Evolutionary conservation across 768 basidiomycete genomes (phyloP), one percentile per base, ranked within the genome.

Genomic region (Hypholoma fasciculare): DNA sequence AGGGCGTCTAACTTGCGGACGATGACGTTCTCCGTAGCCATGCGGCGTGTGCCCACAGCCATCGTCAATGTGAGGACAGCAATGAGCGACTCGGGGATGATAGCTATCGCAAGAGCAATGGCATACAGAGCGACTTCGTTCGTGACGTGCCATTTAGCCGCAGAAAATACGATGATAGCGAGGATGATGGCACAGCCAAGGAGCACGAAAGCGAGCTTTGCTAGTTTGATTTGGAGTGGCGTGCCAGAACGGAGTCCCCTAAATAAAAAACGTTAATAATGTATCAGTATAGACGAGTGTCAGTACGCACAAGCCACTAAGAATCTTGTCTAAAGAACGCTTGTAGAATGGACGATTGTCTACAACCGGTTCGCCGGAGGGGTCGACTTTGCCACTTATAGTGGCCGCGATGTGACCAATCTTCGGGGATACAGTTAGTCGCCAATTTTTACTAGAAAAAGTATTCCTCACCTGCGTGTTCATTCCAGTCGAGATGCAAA

Each of bases 1-100:
- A 88, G 75, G 13, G 86, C 84, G 61, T 87, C 85, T 60, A 88
- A 78, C 53, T 83, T 79, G 36, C 85, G 77, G 14, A 87, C 84
- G 56, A 88, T 80, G 36, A 86, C 86, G 60, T 86, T 78, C 64
- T 84, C 74, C 44, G 70, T 75, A 2, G 83, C 83, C 67, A 87
- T 82, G 52, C 79, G 78, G 51, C 77, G 73, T 1, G 82, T 82
- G 0, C 84, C 84, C 23, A 82, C 76, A 7, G 85, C 82, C 69
- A 87, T 75, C 12, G 85, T 87, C 43, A 86, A 74, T 2, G 83
- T 81, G 63, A 86, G 70, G 37, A 82, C 77, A 11, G 78, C 80
- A 52, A 78, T 72, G 36, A 78, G 71, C 3, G 75, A 74, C 65
- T 77, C 77, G 2, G 77, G 76, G 27, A 77, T 75, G 49, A 78